Percentiles rank a stretch among this genome's conserved stretches.
These are phyloP conservation scores for Metarhizium album DNA, from an alignment of 2,329 filamentous ascomycete species.

Conservation along the genomic window DNA sequence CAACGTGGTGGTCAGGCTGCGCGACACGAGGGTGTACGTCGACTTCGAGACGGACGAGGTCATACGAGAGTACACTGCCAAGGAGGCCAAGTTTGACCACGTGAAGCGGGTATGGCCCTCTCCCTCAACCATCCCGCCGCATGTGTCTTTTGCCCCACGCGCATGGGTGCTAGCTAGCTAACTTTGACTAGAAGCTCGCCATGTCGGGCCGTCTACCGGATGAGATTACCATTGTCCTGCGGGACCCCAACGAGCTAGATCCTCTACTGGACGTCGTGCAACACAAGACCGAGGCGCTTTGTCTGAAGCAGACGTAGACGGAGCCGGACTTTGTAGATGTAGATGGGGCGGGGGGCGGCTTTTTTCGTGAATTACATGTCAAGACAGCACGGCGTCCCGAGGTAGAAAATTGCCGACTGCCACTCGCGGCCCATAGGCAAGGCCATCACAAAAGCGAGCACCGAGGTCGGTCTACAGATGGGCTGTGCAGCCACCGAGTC, in stretches of 20 bases:
- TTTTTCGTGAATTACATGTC: neutral
- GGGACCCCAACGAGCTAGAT: conserved; percentile 68
- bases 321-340: neutral
- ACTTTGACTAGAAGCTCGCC: conserved; percentile 30
- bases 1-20: conserved; percentile 73
- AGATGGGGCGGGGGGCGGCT: neutral
- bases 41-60: conserved; percentile 75
- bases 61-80: conserved; percentile 81
- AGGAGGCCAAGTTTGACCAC: conserved; percentile 69
- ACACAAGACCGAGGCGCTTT: conserved; percentile 45
- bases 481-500: neutral
- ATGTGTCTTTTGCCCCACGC: neutral
- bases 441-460: neutral
- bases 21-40: conserved; percentile 85
- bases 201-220: conserved; percentile 47
- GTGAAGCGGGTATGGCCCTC: conserved; percentile 50
- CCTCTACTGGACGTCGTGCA: conserved; percentile 62
- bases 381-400: conserved; percentile 2
- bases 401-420: neutral
- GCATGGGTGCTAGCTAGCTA: neutral
- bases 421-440: neutral
- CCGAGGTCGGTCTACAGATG: neutral
- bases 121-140: conserved; percentile 4
- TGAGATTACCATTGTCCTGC: conserved; percentile 63
- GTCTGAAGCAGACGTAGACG: conserved; percentile 9